These are phyloP conservation scores for Scutellaria galericulata DNA, from an alignment of 257 asterid species.

Conservation along the genomic window DNA sequence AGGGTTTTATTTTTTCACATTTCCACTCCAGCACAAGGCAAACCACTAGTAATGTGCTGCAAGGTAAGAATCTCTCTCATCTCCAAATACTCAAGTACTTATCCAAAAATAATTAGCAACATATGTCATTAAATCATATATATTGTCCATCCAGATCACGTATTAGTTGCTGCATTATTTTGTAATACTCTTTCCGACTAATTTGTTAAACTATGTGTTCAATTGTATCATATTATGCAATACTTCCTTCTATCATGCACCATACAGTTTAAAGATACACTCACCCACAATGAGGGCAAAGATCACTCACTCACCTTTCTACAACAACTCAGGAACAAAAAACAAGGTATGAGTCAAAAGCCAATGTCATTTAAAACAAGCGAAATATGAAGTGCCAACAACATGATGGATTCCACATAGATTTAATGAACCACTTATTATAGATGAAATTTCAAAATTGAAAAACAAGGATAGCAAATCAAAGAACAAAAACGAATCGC, in stretches of 20 bases:
- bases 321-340: too few species aligned
- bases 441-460: too few species aligned
- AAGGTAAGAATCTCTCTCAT: constrained; percentile 74
- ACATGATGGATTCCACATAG: too few species aligned
- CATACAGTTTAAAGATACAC: constrained; percentile 16
- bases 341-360: too few species aligned
- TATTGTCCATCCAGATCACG: constrained; percentile 11
- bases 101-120: constrained; percentile 30
- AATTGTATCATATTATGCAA: neutral
- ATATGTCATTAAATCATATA: neutral
- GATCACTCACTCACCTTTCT: too few species aligned
- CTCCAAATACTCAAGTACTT: constrained; percentile 89
- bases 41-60: constrained; percentile 79
- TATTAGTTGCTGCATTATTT: constrained; percentile 8
- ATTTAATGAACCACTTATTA: too few species aligned
- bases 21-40: constrained; percentile 83
- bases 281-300: too few species aligned
- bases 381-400: too few species aligned
- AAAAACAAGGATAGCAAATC: too few species aligned
- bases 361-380: too few species aligned
- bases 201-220: neutral
- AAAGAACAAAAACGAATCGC: too few species aligned
- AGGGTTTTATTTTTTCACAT: constrained; percentile 51
- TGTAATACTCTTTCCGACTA: neutral
- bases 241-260: constrained; percentile 7